Evolutionary conservation across 2,329 filamentous ascomycete genomes (phyloP), one percentile per base, ranked within the genome.

Genomic region (Helminthosporium solani): DNA sequence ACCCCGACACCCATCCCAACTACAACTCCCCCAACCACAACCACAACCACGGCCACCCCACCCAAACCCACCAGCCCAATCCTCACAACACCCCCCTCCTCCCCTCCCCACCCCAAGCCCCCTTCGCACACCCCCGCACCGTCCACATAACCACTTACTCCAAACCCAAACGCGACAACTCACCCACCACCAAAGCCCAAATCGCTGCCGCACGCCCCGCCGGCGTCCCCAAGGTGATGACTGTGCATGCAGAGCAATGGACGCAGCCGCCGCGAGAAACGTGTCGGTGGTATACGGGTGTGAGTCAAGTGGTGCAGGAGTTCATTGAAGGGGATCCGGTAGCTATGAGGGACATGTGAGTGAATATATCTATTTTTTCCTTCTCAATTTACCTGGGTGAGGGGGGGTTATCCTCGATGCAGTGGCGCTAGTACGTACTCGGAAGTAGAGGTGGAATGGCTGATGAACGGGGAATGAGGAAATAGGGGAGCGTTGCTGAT

Each of bases 291-390:
- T 41, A 7, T 14, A 20, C 27, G 15, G 39, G 39, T 9, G 18
- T 41, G 28, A 41, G 18, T 31, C 15, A 15, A 4, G 27, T 14
- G 18, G 18, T 41, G 15, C 62, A 65, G 18, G 46, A 58, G 1
- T 33, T 47, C 2, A 52, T 65, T 1, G 44, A 21, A 35, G 12
- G n/a, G 3, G 15, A n/a, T 1, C 27, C 38, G n/a, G 38, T 33
- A n/a, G 50, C 37, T 27, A 34, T 23, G 34, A 37, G 15, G 36
- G 14, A 19, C 47, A 47, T 41, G 52, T 50, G 21, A 21, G 40
- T 34, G 3, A 7, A 7, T 35, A 6, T 7, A 18, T 12, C 14
- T 31, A 12, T 8, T 12, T 31, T 14, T 12, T 14, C 9, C 14
- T 31, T n/a, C n/a, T n/a, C n/a, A n/a, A n/a, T n/a, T n/a, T n/a